These are phyloP conservation scores for Kluyveromyces siamensis DNA, from an alignment of 805 yeast genomes.

Conservation along the genomic window DNA sequence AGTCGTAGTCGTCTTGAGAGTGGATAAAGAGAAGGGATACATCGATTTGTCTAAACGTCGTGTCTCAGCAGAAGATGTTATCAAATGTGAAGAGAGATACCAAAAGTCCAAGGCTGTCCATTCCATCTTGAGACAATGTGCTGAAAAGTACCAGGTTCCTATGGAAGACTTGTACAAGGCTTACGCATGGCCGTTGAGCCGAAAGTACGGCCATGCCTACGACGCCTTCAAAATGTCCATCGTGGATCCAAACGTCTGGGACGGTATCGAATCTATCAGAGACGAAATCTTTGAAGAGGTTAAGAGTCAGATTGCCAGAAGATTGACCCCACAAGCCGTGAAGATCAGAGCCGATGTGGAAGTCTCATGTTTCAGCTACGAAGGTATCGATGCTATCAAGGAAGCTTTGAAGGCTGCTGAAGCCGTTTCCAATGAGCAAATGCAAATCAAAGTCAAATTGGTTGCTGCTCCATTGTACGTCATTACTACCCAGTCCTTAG, in stretches of 20 bases:
- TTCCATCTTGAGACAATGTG: conserved; percentile 96
- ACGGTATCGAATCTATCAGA: conserved; percentile 63
- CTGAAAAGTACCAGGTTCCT: conserved; percentile 87
- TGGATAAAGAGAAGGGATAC: conserved; percentile 97
- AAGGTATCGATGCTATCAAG: conserved; percentile 96
- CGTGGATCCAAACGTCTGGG: conserved; percentile 80
- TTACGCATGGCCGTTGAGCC: conserved; percentile 95
- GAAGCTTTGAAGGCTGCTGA: conserved; percentile 83
- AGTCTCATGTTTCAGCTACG: conserved; percentile 93
- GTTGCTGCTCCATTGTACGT: conserved; percentile 98
- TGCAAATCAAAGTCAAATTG: conserved; percentile 85
- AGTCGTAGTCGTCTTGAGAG: conserved; percentile 95
- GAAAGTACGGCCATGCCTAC: conserved; percentile 92
- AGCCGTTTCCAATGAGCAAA: conserved; percentile 67
- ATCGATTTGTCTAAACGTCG: conserved; percentile 96
- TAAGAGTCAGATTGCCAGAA: conserved; percentile 76
- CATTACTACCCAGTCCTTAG: conserved; percentile 84
- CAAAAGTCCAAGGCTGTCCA: conserved; percentile 96
- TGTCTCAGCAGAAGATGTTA: conserved; percentile 94
- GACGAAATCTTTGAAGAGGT: conserved; percentile 74
- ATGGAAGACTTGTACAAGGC: conserved; percentile 79
- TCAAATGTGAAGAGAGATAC: conserved; percentile 94
- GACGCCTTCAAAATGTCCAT: conserved; percentile 96
- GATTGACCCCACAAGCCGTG: conserved; percentile 96
- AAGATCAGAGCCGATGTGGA: conserved; percentile 98